Conservation (phyloP, 345 rosid genomes). For the Lepidium aucheri region DNA sequence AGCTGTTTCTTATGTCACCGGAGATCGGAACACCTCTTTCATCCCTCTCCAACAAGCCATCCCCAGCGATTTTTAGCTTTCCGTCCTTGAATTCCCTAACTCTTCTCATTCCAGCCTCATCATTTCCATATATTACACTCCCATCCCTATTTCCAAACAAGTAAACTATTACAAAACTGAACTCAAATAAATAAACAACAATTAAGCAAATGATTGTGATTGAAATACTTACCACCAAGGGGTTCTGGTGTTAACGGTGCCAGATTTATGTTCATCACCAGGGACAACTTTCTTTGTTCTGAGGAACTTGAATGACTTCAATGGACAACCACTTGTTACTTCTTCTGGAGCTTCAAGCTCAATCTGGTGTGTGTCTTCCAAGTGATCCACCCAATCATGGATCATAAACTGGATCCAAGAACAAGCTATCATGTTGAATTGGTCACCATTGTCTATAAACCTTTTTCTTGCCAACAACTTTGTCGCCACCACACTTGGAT, state of each 20-base stretch:
- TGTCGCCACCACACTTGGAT: constrained; percentile 58
- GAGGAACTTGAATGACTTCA: constrained; percentile 55
- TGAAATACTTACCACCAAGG: constrained; percentile 64
- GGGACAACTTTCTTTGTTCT: constrained; percentile 44
- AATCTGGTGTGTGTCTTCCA: constrained; percentile 68
- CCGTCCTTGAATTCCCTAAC: constrained; percentile 73
- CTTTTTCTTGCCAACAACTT: constrained; percentile 49
- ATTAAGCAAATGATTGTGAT: neutral
- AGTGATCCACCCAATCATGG: constrained; percentile 85
- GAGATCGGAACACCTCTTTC: constrained; percentile 60
- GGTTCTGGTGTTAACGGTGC: constrained; percentile 57
- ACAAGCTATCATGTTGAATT: constrained; percentile 68
- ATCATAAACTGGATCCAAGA: constrained; percentile 87
- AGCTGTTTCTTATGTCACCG: constrained; percentile 68
- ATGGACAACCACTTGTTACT: constrained; percentile 46
- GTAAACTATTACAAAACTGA: neutral
- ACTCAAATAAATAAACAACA: neutral
- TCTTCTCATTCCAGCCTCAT: constrained; percentile 49
- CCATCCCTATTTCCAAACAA: constrained; percentile 48
- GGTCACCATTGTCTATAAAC: constrained; percentile 52
- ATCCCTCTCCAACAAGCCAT: constrained; percentile 52
- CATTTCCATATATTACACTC: constrained; percentile 72
- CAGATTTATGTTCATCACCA: constrained; percentile 33
- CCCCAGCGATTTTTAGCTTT: constrained; percentile 43
- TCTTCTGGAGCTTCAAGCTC: constrained; percentile 52